phyloP scores from a whole-genome alignment of 331 rosid species.

The Quercus lobata region DNA sequence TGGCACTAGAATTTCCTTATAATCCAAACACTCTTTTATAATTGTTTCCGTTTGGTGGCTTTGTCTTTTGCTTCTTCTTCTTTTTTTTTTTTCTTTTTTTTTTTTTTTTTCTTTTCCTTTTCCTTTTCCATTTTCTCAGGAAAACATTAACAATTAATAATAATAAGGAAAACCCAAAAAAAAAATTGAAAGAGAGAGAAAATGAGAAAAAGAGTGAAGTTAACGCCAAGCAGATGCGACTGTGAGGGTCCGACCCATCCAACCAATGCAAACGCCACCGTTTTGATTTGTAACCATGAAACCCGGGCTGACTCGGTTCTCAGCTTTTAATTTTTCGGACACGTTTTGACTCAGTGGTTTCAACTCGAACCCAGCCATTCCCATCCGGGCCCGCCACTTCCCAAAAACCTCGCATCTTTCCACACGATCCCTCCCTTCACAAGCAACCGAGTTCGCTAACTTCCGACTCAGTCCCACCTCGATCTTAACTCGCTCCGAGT shows the following conservation, averaged over 20 bases:
- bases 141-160: slow-evolving; percentile 39
- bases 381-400: slow-evolving; percentile 92
- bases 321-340: slow-evolving; percentile 43
- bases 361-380: slow-evolving; percentile 85
- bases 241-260: slow-evolving; percentile 85
- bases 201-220: slow-evolving; percentile 29
- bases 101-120: slow-evolving; percentile 20
- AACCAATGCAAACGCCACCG: slow-evolving; percentile 77
- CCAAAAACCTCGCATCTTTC: slow-evolving; percentile 90
- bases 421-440: slow-evolving; percentile 88
- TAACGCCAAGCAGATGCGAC: slow-evolving; percentile 98
- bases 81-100: slow-evolving; percentile 17
- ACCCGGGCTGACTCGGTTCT: slow-evolving; percentile 45
- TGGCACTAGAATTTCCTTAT: slow-evolving; percentile 28
- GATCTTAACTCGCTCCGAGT: slow-evolving; percentile 41
- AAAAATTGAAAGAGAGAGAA: not conserved
- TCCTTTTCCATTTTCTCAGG: slow-evolving; percentile 62
- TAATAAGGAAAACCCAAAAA: not conserved
- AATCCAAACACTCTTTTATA: slow-evolving; percentile 54
- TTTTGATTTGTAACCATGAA: slow-evolving; percentile 67
- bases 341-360: slow-evolving; percentile 55
- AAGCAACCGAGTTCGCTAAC: slow-evolving; percentile 57
- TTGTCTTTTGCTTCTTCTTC: slow-evolving; percentile 1
- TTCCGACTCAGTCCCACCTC: slow-evolving; percentile 74
- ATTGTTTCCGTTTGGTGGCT: slow-evolving; percentile 29